These are phyloP conservation scores for Cercospora sp. DNA, from an alignment of 2,329 filamentous ascomycete species.

Conservation along the genomic window DNA sequence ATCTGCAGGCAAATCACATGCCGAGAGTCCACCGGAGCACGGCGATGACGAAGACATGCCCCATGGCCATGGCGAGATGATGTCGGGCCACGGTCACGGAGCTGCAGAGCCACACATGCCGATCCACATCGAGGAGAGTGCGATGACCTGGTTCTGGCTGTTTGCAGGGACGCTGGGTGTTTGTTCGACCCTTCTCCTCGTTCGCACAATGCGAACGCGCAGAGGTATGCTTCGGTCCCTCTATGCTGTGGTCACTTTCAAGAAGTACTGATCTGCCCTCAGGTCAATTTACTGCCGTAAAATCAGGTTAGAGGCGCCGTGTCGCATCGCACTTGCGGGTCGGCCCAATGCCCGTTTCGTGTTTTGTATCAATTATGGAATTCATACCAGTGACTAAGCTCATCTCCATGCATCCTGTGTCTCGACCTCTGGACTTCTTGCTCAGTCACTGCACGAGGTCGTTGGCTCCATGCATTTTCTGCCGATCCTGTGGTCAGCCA, in stretches of 20 bases:
- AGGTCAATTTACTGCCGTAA: neutral
- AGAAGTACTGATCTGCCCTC: neutral
- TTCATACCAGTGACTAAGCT: neutral
- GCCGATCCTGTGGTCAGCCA: neutral
- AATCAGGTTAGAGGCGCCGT: neutral
- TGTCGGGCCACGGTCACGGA: slow-evolving; percentile 10
- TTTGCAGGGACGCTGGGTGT: neutral
- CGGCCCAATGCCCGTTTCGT: neutral
- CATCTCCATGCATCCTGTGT: neutral
- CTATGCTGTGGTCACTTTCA: neutral
- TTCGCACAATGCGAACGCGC: neutral
- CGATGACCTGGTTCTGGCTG: slow-evolving; percentile 15
- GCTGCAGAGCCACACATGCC: neutral
- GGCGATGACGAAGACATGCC: neutral
- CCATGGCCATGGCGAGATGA: neutral
- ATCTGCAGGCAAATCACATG: neutral
- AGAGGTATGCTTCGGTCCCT: neutral
- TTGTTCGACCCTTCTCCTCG: neutral
- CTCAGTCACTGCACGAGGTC: neutral
- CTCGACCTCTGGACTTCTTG: neutral
- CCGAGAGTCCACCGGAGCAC: neutral
- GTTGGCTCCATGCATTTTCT: neutral
- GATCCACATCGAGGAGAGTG: slow-evolving; percentile 11
- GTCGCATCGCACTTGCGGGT: neutral
- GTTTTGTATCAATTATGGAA: neutral